Percentiles rank a stretch among this genome's conserved stretches.
Conservation (phyloP, 2,329 filamentous ascomycete genomes). For the Fusarium ambrosium region DNA sequence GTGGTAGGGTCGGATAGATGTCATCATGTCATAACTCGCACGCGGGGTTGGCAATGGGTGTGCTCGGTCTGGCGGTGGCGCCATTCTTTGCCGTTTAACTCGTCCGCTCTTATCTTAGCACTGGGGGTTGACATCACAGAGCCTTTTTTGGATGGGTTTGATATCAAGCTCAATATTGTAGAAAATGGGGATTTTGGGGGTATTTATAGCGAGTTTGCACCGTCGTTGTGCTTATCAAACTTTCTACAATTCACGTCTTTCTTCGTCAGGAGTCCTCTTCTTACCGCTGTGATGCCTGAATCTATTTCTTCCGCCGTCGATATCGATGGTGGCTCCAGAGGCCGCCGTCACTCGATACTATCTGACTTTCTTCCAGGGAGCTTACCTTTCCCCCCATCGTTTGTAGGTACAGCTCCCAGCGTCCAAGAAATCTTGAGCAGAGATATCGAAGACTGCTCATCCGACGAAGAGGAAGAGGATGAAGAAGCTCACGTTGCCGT, state of each 20-base stretch:
- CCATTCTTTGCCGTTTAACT: constrained; percentile 13
- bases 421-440: constrained; percentile 34
- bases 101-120: constrained; percentile 22
- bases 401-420: constrained; percentile 28
- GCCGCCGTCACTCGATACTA: constrained; percentile 39
- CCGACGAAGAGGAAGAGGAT: constrained; percentile 28
- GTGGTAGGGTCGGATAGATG: background rate
- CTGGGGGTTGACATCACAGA: constrained; percentile 30
- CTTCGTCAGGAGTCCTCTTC: background rate
- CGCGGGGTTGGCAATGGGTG: constrained; percentile 24
- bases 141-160: constrained; percentile 1
- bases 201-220: background rate
- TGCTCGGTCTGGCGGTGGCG: constrained; percentile 20
- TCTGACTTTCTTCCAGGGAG: constrained; percentile 40
- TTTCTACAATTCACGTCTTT: background rate
- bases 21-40: constrained; percentile 28
- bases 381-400: constrained; percentile 22
- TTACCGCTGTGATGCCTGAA: constrained; percentile 12
- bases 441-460: constrained; percentile 43
- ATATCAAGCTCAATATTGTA: constrained; percentile 18
- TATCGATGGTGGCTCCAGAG: background rate
- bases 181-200: background rate
- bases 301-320: constrained; percentile 25
- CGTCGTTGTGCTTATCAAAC: constrained; percentile 15
- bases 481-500: constrained; percentile 8